These are phyloP conservation scores for Penicillium sclerotigenum DNA, from an alignment of 2,329 filamentous ascomycete species.

Conservation along the genomic window DNA sequence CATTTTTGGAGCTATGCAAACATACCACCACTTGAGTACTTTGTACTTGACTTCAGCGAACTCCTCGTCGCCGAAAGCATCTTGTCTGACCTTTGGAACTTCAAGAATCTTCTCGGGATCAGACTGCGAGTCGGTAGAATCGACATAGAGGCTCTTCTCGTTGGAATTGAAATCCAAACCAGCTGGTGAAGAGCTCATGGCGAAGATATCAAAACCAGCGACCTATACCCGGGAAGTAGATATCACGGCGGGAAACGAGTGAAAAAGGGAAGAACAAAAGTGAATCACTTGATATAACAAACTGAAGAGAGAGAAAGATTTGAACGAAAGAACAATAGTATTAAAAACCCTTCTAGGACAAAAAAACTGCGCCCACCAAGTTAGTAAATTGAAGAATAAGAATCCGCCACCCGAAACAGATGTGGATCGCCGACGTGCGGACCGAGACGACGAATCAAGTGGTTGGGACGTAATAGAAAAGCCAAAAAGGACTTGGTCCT, in stretches of 20 bases:
- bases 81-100: conserved; percentile 20
- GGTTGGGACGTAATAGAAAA: conserved; percentile 7
- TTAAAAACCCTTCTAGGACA: background rate
- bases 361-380: background rate
- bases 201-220: conserved; percentile 1
- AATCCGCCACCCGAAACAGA: conserved; percentile 7
- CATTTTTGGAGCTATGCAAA: background rate
- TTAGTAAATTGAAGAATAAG: conserved; percentile 2
- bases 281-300: background rate
- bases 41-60: conserved; percentile 49
- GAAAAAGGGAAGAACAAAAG: background rate
- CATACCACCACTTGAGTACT: conserved; percentile 47
- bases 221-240: background rate
- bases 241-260: background rate
- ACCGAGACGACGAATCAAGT: conserved; percentile 6
- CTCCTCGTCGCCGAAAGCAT: conserved; percentile 41
- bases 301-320: background rate
- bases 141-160: background rate
- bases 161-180: background rate
- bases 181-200: conserved; percentile 9
- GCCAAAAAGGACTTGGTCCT: background rate
- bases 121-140: background rate
- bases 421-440: conserved; percentile 9
- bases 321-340: background rate
- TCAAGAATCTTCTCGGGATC: conserved; percentile 22